Conservation (phyloP, 2,329 filamentous ascomycete species). For the Stachybotrys elegans region DNA sequence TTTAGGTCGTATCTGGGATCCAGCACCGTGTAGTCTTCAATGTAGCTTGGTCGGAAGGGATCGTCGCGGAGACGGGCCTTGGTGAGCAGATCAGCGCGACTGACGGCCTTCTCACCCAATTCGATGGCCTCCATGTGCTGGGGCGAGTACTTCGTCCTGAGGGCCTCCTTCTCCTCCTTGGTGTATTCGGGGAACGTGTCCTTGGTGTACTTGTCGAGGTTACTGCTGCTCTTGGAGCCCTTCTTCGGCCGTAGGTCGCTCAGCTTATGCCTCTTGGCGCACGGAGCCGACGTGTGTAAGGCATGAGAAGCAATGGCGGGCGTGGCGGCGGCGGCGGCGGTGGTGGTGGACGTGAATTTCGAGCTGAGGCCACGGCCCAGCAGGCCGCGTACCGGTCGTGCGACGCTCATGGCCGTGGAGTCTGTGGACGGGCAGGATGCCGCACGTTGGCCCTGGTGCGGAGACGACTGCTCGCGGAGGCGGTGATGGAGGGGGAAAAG, state of each 20-base stretch:
- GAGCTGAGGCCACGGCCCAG: conserved; percentile 44
- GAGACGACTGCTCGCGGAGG: too few species aligned
- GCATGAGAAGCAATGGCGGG: conserved; percentile 28
- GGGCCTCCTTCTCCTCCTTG: conserved; percentile 54
- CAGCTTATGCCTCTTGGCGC: conserved; percentile 43
- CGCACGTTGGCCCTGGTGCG: too few species aligned
- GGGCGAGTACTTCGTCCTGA: conserved; percentile 67
- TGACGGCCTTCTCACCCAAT: conserved; percentile 73
- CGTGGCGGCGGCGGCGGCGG: conserved; percentile 21
- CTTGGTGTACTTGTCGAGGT: conserved; percentile 38
- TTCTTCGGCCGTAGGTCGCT: conserved; percentile 40
- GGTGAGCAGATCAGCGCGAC: conserved; percentile 65
- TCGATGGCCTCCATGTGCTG: conserved; percentile 78
- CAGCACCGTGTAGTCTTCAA: conserved; percentile 77
- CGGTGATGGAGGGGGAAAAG: too few species aligned
- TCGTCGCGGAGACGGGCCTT: conserved; percentile 71
- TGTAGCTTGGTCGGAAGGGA: conserved; percentile 65
- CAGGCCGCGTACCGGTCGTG: conserved; percentile 49
- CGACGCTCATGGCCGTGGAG: conserved; percentile 46
- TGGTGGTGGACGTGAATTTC: conserved; percentile 16
- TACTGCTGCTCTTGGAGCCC: too few species aligned
- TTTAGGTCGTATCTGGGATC: conserved; percentile 74
- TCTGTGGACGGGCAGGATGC: too few species aligned
- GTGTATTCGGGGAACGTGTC: conserved; percentile 60
- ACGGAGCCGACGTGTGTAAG: conserved; percentile 48